Percentiles rank a stretch among this genome's conserved stretches.
Evolutionary conservation across 1,139 yeast species (phyloP).

Genomic region (Debaryomyces nepalensis): DNA sequence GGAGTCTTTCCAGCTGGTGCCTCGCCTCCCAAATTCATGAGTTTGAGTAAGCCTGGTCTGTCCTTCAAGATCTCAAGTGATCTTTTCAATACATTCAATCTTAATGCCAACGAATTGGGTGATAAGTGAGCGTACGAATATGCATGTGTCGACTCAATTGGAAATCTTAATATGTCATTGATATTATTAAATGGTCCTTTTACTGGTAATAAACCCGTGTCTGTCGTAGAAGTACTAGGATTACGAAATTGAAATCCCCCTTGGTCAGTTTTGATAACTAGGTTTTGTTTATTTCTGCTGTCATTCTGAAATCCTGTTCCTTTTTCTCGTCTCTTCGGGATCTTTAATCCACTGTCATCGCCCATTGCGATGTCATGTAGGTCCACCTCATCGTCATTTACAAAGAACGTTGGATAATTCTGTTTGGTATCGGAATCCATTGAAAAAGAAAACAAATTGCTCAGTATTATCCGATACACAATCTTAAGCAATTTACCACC

Average conservation of each 20-base stretch:
- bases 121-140: constrained; percentile 84
- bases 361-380: neutral
- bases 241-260: neutral
- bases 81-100: constrained; percentile 74
- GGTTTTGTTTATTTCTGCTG: constrained; percentile 2
- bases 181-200: constrained; percentile 10
- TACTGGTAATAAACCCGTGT: constrained; percentile 2
- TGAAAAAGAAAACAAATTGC: neutral
- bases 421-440: neutral
- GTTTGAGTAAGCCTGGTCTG: constrained; percentile 56
- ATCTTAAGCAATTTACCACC: no score
- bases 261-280: constrained; percentile 5
- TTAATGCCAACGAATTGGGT: constrained; percentile 76
- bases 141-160: constrained; percentile 82
- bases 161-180: constrained; percentile 51
- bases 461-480: no score
- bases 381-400: constrained; percentile 4
- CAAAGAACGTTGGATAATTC: constrained; percentile 2
- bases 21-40: constrained; percentile 21
- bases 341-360: neutral
- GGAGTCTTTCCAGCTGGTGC: neutral
- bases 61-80: constrained; percentile 74
- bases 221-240: constrained; percentile 6
- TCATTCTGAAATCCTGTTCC: no score
- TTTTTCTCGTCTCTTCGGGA: constrained; percentile 1